Conservation (phyloP, 106 monocot species). For the Cymbidium sinense region DNA sequence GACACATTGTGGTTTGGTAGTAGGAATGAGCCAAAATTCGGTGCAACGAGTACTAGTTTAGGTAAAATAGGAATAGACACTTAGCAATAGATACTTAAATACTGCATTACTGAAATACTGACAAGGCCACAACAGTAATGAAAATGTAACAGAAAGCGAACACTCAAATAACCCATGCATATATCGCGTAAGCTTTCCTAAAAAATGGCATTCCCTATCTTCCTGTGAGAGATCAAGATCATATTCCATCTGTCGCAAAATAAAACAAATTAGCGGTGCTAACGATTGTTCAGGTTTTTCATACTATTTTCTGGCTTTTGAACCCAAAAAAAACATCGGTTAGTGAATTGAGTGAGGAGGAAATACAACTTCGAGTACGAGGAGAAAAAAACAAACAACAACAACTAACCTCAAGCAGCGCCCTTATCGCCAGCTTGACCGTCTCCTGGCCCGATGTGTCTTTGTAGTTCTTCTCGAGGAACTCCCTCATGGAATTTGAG, state of each 20-base stretch:
- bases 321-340: background rate
- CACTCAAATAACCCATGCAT: no score
- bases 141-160: no score
- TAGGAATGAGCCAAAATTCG: no score
- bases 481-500: constrained; percentile 87
- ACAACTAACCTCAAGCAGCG: constrained; percentile 68
- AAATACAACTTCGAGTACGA: background rate
- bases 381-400: background rate
- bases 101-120: no score
- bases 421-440: constrained; percentile 74
- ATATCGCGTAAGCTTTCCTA: background rate
- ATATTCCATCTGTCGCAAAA: background rate
- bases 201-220: background rate
- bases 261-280: background rate
- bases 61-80: no score
- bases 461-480: constrained; percentile 90
- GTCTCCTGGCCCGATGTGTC: constrained; percentile 83
- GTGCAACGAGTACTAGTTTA: no score
- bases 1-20: no score
- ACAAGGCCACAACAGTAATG: no score
- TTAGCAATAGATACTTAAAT: no score
- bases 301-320: background rate
- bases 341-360: background rate
- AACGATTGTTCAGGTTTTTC: background rate
- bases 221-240: background rate